Base-by-base conservation (phyloP, 139 green algal species). In the Dunaliella primolecta region DNA sequence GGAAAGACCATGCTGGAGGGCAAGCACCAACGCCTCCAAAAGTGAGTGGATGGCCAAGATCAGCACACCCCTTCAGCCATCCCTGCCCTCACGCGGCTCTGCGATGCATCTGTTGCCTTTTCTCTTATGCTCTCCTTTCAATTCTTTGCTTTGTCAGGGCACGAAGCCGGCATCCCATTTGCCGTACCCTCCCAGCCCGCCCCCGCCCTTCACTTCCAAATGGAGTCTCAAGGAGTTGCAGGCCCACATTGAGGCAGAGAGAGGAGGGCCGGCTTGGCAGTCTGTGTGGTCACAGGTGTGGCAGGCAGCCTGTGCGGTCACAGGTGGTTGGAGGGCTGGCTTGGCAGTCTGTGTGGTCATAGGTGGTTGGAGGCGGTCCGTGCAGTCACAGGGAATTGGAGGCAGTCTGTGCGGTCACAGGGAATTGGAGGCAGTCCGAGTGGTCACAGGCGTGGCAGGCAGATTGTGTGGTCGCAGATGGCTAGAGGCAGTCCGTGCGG, bases 181-280 rank as follows among this genome's bases (percentile, higher is more conserved):
- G 15, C 46, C 46, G 7, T 64, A 64, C 46, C 15, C 15, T 7
- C 46, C 46, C 46, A 64, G 46, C 15, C 46, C 46, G 15, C 46
- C 46, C 46, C 46, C 46, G 15, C 46, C 46, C 46, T 15, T 64
- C 23, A 34, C 35, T 46, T 78, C 37, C 83, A 93, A 94, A 84
- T 93, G 89, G 91, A 89, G 71, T 75, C 74, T 94, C 23, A 29
- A 31, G 23, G 88, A 85, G 29, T 84, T 94, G 84, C 76, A 80
- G 0, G n/a, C 30, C 72, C 85, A 94, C 81, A 55, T 94, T 35
- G 88, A 92, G 85, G 36, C 25, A n/a, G 64, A 80, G 64, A 72
- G 87, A 27, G 24, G 83, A 30, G 80, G 34, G 33, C 55, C 74
- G 1, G 81, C 75, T 2, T 91, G 86, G 86, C 2, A 30, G 23